Evolutionary conservation across 148 eudicot genomes (phyloP).

Genomic region (Nepenthes mirabilis): DNA sequence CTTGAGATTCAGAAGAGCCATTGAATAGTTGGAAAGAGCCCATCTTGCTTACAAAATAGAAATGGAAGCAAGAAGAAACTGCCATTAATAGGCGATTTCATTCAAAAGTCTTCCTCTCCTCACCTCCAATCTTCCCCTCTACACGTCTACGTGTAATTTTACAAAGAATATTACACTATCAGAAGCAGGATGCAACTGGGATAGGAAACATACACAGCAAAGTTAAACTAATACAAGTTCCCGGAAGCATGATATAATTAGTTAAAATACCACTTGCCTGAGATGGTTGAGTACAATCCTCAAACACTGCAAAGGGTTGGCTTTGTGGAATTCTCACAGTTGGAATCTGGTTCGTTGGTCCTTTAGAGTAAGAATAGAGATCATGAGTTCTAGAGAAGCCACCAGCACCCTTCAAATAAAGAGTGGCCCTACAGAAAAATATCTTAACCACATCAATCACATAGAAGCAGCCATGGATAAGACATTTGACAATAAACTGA

Average conservation of each 20-base stretch:
- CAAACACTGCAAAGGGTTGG: slow-evolving; percentile 62
- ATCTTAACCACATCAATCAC: slow-evolving; percentile 7
- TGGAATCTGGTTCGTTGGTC: slow-evolving; percentile 32
- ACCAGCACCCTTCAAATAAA: slow-evolving; percentile 80
- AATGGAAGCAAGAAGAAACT: too few species aligned
- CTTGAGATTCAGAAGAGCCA: too few species aligned
- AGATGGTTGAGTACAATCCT: slow-evolving; percentile 75
- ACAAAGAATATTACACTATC: too few species aligned
- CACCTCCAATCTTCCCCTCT: too few species aligned
- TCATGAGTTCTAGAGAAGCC: slow-evolving; percentile 77
- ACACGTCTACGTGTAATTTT: too few species aligned
- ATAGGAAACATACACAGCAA: background rate
- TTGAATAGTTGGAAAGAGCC: too few species aligned
- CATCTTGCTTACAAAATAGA: too few species aligned
- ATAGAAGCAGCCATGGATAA: background rate
- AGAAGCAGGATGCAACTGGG: background rate
- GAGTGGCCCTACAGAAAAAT: slow-evolving; percentile 34
- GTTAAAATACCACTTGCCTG: slow-evolving; percentile 38
- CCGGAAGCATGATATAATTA: background rate
- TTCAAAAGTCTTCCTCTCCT: too few species aligned
- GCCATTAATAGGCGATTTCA: too few species aligned
- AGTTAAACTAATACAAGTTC: background rate
- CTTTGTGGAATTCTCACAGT: slow-evolving; percentile 50
- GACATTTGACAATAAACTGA: slow-evolving; percentile 10
- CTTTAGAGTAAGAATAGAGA: slow-evolving; percentile 50